Percentiles rank a stretch among this genome's conserved stretches.
Evolutionary conservation across 2,329 filamentous ascomycete species (phyloP).

Genomic region (Claviceps sp.): DNA sequence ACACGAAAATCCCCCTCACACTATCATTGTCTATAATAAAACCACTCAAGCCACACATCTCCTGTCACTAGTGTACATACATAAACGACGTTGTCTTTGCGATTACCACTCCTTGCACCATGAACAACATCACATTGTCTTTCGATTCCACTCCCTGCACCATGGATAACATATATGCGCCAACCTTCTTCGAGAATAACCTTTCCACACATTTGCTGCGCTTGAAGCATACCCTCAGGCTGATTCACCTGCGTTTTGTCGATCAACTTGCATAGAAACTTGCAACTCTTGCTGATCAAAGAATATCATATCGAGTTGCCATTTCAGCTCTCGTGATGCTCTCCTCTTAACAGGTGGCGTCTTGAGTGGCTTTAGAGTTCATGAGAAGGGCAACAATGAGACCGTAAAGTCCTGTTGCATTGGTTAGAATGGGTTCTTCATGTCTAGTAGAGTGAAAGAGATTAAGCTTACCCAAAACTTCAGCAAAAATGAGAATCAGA

Average conservation of each 20-base stretch:
- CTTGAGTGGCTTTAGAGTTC: conserved; percentile 80
- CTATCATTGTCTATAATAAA: conserved; percentile 34
- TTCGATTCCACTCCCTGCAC: neutral
- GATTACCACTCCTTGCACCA: neutral
- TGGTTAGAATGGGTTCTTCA: conserved; percentile 11
- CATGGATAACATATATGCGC: conserved; percentile 1
- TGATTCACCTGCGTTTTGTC: conserved; percentile 11
- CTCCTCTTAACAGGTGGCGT: conserved; percentile 41
- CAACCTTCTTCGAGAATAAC: conserved; percentile 4
- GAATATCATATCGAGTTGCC: conserved; percentile 24
- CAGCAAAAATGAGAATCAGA: conserved; percentile 97
- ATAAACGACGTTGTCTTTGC: conserved; percentile 20
- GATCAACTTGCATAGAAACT: conserved; percentile 11
- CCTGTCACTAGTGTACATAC: conserved; percentile 42
- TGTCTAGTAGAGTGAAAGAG: neutral
- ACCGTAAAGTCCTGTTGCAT: conserved; percentile 78
- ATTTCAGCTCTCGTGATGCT: conserved; percentile 7
- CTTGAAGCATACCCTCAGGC: conserved; percentile 10
- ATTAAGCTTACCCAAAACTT: conserved; percentile 75
- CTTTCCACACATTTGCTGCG: neutral
- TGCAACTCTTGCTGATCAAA: conserved; percentile 15
- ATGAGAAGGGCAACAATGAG: conserved; percentile 97
- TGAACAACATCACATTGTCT: neutral
- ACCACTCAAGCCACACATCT: conserved; percentile 26
- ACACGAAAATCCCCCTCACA: conserved; percentile 29